Conservation (phyloP, 2,329 filamentous ascomycete species). For the Verticillium albo-atrum region DNA sequence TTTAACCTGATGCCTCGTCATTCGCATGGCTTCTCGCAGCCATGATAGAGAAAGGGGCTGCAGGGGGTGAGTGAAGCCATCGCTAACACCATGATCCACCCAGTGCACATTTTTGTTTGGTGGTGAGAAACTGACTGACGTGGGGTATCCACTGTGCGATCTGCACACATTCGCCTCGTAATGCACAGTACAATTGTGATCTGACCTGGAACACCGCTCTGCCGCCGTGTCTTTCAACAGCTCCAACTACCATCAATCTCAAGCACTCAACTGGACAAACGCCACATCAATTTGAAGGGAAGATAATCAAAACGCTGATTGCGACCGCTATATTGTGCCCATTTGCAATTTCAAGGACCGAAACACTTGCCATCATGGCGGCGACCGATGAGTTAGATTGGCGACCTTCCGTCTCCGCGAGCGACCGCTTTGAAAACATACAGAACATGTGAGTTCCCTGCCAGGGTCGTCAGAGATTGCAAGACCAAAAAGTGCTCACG, state of each 20-base stretch:
- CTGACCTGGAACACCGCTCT: too few species aligned
- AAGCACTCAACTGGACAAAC: too few species aligned
- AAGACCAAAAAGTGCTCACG: too few species aligned
- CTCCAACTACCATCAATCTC: too few species aligned
- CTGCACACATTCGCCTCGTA: neutral
- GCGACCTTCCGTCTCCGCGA: slow-evolving; percentile 49
- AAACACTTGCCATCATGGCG: neutral
- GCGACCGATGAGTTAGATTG: slow-evolving; percentile 31
- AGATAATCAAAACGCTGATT: too few species aligned
- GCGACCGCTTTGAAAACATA: slow-evolving; percentile 59
- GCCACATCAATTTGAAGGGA: too few species aligned
- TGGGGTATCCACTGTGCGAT: neutral
- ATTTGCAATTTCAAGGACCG: neutral
- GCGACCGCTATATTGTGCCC: neutral
- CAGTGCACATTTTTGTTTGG: neutral
- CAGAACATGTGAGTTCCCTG: slow-evolving; percentile 50
- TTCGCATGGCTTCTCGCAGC: neutral
- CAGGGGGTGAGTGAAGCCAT: neutral
- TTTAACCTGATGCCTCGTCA: too few species aligned
- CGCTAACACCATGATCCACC: neutral
- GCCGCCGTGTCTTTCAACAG: too few species aligned
- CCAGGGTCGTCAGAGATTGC: neutral
- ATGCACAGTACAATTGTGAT: neutral
- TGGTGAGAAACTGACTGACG: neutral
- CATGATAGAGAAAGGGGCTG: neutral